A percentile compares a stretch with the other conserved stretches of the same genome.
These are phyloP conservation scores for Ottelia alismoides DNA, from an alignment of 106 monocot species.

Conservation along the genomic window DNA sequence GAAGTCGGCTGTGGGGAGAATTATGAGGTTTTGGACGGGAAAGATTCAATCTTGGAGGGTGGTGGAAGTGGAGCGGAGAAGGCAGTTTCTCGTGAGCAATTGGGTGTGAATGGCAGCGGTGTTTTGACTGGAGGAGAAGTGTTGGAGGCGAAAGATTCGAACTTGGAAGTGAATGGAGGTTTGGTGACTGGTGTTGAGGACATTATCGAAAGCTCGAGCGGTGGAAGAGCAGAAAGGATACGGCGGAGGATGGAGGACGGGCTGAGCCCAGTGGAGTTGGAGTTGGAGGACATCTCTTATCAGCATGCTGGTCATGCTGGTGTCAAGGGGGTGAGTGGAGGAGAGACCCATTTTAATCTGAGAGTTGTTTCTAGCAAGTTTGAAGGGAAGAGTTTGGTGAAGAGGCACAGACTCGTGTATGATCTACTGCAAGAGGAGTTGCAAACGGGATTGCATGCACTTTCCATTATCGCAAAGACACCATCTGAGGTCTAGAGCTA, in stretches of 20 bases:
- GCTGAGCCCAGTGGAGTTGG: too few relatives aligned
- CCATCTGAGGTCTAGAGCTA: constrained; percentile 51
- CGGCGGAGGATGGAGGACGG: too few relatives aligned
- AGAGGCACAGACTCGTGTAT: constrained; percentile 82
- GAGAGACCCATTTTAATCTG: constrained; percentile 79
- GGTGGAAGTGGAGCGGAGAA: constrained; percentile 12
- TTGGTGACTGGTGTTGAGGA: too few relatives aligned
- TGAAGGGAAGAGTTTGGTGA: constrained; percentile 63
- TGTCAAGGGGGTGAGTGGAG: constrained; percentile 27
- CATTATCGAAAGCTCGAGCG: too few relatives aligned
- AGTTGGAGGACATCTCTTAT: too few relatives aligned
- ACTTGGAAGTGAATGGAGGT: neutral
- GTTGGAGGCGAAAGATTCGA: neutral
- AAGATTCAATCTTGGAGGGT: neutral
- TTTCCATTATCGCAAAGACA: constrained; percentile 83
- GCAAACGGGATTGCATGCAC: constrained; percentile 73
- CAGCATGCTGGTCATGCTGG: constrained; percentile 73
- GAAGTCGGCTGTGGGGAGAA: too few relatives aligned
- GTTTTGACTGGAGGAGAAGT: constrained; percentile 45
- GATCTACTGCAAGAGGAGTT: constrained; percentile 63
- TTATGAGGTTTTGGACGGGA: neutral
- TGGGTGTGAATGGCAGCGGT: constrained; percentile 81
- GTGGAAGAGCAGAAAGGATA: too few relatives aligned
- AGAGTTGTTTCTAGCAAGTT: constrained; percentile 61
- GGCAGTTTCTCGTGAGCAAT: constrained; percentile 34